A percentile compares a stretch with the other conserved stretches of the same genome.
These are phyloP conservation scores for Didymella sp. DNA, from an alignment of 2,329 filamentous ascomycete species.

Conservation along the genomic window DNA sequence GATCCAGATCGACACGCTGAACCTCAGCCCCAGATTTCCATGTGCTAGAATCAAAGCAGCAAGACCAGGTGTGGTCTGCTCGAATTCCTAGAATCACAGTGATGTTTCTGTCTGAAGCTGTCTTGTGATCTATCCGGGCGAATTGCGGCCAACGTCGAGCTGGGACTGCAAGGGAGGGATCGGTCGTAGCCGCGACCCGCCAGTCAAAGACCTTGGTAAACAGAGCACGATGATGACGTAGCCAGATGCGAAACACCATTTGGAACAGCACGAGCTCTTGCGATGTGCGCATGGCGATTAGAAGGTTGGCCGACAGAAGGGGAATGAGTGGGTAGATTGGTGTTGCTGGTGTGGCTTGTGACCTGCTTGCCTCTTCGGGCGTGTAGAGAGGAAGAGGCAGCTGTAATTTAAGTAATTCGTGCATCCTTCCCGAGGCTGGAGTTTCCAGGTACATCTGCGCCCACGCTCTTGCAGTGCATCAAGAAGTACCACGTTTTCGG, in stretches of 20 bases:
- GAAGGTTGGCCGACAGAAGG: slow-evolving; percentile 18
- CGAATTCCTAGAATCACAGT: not conserved
- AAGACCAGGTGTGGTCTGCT: not conserved
- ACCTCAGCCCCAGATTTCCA: slow-evolving; percentile 6
- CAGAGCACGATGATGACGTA: slow-evolving; percentile 17
- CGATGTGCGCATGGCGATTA: slow-evolving; percentile 15
- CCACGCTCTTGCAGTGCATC: not conserved
- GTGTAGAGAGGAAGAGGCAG: slow-evolving; percentile 8
- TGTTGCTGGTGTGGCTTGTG: slow-evolving; percentile 30
- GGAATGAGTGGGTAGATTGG: slow-evolving; percentile 13
- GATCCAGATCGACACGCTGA: slow-evolving; percentile 3
- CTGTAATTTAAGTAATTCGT: slow-evolving; percentile 7
- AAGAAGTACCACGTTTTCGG: not conserved
- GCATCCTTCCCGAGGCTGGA: not conserved
- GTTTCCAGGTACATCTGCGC: not conserved
- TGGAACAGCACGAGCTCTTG: slow-evolving; percentile 14
- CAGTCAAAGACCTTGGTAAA: not conserved
- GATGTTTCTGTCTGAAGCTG: not conserved
- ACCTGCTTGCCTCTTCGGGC: slow-evolving; percentile 21
- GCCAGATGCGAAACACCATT: slow-evolving; percentile 1
- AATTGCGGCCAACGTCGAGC: slow-evolving; percentile 5
- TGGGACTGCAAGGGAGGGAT: slow-evolving; percentile 10
- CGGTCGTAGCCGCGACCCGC: slow-evolving; percentile 2
- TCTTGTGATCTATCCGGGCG: not conserved
- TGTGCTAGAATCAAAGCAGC: not conserved